Base-by-base conservation (phyloP, 345 rosid genomes). In the Physaria fendleri region DNA sequence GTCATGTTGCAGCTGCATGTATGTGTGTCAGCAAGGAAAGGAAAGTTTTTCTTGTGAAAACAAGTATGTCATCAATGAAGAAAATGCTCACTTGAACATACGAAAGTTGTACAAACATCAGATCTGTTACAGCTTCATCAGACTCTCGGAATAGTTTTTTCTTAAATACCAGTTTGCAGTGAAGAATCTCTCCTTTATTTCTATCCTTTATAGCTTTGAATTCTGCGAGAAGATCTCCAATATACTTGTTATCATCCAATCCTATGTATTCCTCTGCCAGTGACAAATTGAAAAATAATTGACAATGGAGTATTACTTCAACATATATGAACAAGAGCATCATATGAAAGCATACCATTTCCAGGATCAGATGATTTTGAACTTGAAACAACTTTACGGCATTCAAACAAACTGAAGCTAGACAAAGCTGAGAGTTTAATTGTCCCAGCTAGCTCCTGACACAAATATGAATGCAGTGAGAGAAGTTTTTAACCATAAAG, bases 151-250 rank as follows among this genome's bases (percentile, higher is more conserved):
- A 93, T 46, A 93, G 66, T 72, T 85, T 93, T 69, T 93, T 93
- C 62, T 93, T 89, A 40, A 93, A 93, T 44, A 75, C 84, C 49
- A 93, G 59, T 59, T 89, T 93, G 80, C 97, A 89, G 37, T 93
- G 97, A 72, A 93, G 75, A 59, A 93, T 85, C 73, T 93, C 97
- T 71, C 95, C 99, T 81, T 93, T 93, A 56, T 94, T 89, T 74
- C 92, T 75, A 56, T 93, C 95, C 56, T 93, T 93, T 46, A 90
- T 80, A 57, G 88, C 96, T 80, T 89, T 93, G 71, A 93, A 83
- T 69, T 93, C 99, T 40, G 90, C 79, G 27, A 89, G 83, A 59
- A 93, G 76, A 72, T 93, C 99, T 68, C 97, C 95, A 43, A 93
- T 83, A 68, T 89, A 87, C 71, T 89, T 89, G 82, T 93, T 93